Base-by-base conservation (phyloP, 2,329 filamentous ascomycete species). In the Tolypocladium ovalisporum region DNA sequence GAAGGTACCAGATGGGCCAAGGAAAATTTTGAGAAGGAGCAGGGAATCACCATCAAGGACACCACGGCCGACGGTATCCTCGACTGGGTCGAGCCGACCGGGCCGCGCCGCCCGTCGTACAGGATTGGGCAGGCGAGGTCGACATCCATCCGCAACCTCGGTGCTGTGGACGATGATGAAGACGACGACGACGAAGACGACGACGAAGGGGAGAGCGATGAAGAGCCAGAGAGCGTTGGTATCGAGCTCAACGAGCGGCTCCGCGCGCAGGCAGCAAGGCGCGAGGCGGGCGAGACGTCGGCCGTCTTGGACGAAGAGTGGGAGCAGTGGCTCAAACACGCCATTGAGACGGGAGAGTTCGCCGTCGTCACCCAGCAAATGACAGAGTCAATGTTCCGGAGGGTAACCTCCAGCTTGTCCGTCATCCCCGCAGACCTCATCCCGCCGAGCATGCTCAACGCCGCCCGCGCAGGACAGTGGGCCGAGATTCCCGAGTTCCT, bases 1-100 rank as follows among this genome's bases (percentile, higher is more conserved):
- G 88, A 92, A 74, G 88, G 88, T 58, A 92, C 88, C 12, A 84
- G 86, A 60, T 92, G 88, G 88, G 89, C 89, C 60, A 86, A 90
- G 67, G 87, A 91, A 67, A 82, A 88, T 56, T 93, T 85, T 67
- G 88, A 93, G 75, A 79, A 80, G 58, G 88, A 92, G 66, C 86
- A 90, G 65, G 84, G 84, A 37, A 79, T 88, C 58, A 73, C 73
- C 35, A 90, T 93, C 61, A 72, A 75, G 53, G 89, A 93, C 67
- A 90, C 88, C 7, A 86, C 87, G 1, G 82, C 81, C 55, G 85
- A 89, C 64, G 85, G 81, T 29, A 85, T 92, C 58, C 73, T 76
- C 4, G 78, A 82, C 59, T 90, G 80, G 80, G 64, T 65, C 52
- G 68, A 71, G 55, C 65, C 67, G 1, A 44, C 54, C 2, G 57